phyloP scores from a whole-genome alignment of 2,329 filamentous ascomycete species.

The Aspergillus costaricaensis region DNA sequence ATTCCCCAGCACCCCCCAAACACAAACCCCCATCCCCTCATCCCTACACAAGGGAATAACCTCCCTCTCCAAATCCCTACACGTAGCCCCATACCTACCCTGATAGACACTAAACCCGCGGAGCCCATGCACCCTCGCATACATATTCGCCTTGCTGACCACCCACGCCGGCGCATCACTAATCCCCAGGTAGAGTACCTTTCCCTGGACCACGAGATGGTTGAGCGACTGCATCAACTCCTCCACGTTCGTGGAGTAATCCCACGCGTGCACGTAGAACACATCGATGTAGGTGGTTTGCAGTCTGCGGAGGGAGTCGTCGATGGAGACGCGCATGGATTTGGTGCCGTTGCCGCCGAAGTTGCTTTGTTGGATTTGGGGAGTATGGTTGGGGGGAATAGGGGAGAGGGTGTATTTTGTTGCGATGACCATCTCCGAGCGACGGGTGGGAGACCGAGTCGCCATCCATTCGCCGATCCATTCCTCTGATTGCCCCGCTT shows the following conservation, averaged over 20 bases:
- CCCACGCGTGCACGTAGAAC: slow-evolving; percentile 54
- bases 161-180: slow-evolving; percentile 70
- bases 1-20: slow-evolving; percentile 54
- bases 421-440: slow-evolving; percentile 56
- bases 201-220: slow-evolving; percentile 59
- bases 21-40: slow-evolving; percentile 63
- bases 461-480: slow-evolving; percentile 57
- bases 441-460: slow-evolving; percentile 33
- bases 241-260: slow-evolving; percentile 64
- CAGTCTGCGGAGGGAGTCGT: slow-evolving; percentile 34
- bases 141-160: slow-evolving; percentile 51
- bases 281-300: slow-evolving; percentile 43
- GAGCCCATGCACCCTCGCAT: slow-evolving; percentile 70
- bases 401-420: slow-evolving; percentile 54
- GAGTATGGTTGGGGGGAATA: slow-evolving; percentile 20
- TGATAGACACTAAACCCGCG: slow-evolving; percentile 70
- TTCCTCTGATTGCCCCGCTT: slow-evolving; percentile 48
- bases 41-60: slow-evolving; percentile 65
- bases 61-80: slow-evolving; percentile 69
- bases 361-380: slow-evolving; percentile 35
- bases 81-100: slow-evolving; percentile 61
- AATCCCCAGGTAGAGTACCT: slow-evolving; percentile 69
- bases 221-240: slow-evolving; percentile 73
- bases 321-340: slow-evolving; percentile 29
- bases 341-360: slow-evolving; percentile 43